Base-by-base conservation (phyloP, 306 rosid genomes). In the Cicer bijugum region DNA sequence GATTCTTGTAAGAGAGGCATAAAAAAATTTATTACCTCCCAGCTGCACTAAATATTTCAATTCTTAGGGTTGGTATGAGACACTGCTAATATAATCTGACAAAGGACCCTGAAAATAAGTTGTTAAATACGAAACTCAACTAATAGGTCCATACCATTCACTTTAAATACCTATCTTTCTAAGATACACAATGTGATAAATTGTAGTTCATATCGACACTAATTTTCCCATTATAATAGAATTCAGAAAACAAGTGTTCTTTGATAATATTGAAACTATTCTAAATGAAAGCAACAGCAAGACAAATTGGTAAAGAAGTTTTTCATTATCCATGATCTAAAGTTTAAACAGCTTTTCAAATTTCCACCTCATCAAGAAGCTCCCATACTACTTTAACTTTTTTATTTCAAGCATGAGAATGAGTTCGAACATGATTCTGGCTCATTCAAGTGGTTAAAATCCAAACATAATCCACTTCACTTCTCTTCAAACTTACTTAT, bases 271-370 rank as follows among this genome's bases (percentile, higher is more conserved):
- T 6, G 0, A 4, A 12, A 67, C 4, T 6, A 1, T 67, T 47
- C 59, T 4, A 67, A 67, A n/a, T 8, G 6, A 47, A 67, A 47
- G 59, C 59, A 67, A 28, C 60, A 33, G 9, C 4, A 50, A 69
- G 60, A n/a, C 44, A 10, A 48, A 5, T 16, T 20, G 2, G 33
- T 14, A 8, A 8, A 8, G 4, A 68, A 33, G 46, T 5, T 48
- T 48, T 33, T 35, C 74, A 48, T 8, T 47, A 47, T 28, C 23
- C 12, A 33, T 28, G 44, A 20, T 20, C 45, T 40, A 20, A 38
- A 64, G n/a, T 20, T 23, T 19, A 20, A 38, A 64, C 52, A 64
- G 14, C 52, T 42, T 9, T 64, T 10, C 15, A 64, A 64, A 40
- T 4, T 5, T 42, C 51, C 37, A 40, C 28, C 9, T 40, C 35